Conservation (phyloP, 768 basidiomycete species). For the Mycena olivaceomarginata region DNA sequence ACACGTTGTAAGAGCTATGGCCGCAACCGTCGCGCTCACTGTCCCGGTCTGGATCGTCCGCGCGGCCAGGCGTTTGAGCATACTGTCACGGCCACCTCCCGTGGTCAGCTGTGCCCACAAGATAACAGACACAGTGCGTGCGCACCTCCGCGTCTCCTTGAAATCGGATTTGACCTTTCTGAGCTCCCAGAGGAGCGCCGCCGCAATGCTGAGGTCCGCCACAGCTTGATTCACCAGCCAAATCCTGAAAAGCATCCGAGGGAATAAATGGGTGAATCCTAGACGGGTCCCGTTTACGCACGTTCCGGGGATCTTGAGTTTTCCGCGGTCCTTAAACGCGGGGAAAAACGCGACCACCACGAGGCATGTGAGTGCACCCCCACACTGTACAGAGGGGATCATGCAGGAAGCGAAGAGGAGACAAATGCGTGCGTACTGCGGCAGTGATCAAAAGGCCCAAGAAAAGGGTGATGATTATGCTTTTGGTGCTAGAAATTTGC, state of each 20-base stretch:
- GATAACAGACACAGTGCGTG: background rate
- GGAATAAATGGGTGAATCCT: background rate
- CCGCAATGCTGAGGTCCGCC: background rate
- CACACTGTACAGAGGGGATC: background rate
- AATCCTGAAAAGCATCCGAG: background rate
- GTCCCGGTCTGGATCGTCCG: background rate
- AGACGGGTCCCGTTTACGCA: background rate
- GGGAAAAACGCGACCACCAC: background rate
- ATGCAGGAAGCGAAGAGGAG: constrained; percentile 4
- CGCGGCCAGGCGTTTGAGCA: background rate
- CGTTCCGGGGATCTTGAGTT: background rate
- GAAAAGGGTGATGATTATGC: constrained; percentile 3
- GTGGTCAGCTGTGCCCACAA: background rate
- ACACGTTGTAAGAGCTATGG: background rate
- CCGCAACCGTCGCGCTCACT: background rate
- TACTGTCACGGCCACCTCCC: background rate
- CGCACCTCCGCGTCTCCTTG: background rate
- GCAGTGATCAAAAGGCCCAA: background rate
- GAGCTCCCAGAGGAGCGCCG: background rate
- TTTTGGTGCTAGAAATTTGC: background rate
- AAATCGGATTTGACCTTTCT: background rate
- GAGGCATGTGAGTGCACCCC: background rate
- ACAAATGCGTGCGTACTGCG: background rate
- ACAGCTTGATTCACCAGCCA: background rate
- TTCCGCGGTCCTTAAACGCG: background rate